Base-by-base conservation (phyloP, 148 eudicot genomes). In the Bassia scoparia region DNA sequence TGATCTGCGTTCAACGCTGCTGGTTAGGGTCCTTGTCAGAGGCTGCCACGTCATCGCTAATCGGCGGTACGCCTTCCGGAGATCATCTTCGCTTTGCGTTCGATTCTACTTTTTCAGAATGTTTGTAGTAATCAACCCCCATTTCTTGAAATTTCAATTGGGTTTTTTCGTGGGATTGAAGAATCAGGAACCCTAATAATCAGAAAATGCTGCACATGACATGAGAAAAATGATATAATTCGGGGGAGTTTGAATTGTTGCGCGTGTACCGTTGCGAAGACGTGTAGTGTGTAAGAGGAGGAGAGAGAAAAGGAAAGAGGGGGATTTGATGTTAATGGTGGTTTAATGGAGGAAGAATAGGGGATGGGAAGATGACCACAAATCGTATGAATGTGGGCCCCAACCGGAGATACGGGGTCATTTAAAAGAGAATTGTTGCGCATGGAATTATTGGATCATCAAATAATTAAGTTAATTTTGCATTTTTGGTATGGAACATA, bases 101-200 rank as follows among this genome's bases (percentile, higher is more conserved):
- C 98, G 93, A 59, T 93, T 93, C 10, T n/a, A 93, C 96, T n/a
- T n/a, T 66, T 93, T 93, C 7, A 93, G 81, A 33, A 90, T 88
- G 82, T n/a, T 88, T 90, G 88, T 90, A 90, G 73, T 90, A 90
- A 67, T 90, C 92, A 1, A 90, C 83, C 63, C 96, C 97, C 97
- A 92, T 92, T 50, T 24, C 54, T 18, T 26, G 46, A 41, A 8
- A 8, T 11, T 8, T 41, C 12, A 8, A 41, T 11, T 10, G 59
- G 20, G 27, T 24, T 33, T 27, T 31, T 38, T 7, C 37, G 62
- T 21, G 62, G 49, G 0, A 50, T 17, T 17, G 59, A 14, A 41
- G n/a, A 41, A 29, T 54, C n/a, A 24, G 27, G 64, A 41, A 41
- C 46, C 46, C 2, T 58, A 43, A 58, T n/a, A n/a, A 53, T 33